Evolutionary conservation across 2,329 filamentous ascomycete species (phyloP), one percentile per base, ranked within the genome.

Genomic region (Hymenotorrendiella dingleyae): DNA sequence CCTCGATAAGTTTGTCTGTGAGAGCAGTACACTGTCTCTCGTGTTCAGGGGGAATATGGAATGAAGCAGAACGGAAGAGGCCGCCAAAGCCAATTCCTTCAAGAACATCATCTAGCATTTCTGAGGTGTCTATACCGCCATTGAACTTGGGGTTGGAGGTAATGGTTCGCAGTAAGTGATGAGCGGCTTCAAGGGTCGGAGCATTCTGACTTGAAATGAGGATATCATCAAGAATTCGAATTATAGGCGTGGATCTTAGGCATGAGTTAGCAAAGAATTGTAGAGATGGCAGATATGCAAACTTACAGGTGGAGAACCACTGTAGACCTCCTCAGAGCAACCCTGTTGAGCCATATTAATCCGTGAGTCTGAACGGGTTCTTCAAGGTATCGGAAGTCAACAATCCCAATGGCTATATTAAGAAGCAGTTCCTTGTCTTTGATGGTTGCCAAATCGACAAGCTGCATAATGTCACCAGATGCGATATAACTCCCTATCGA

Each of bases 371-470:
- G 80, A 14, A 80, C 69, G 2, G 67, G 66, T 43, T 84, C 79
- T 44, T 84, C 80, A 6, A 83, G 64, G 44, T 74, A 75, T 43
- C 76, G 73, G 54, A 85, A 84, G 56, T 85, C 81, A 8, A 84
- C 73, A 30, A 84, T 66, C 54, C 76, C 73, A 42, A 84, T 78
- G 1, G 76, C 77, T 3, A 76, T 76, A 47, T 76, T 78, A 5
- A 84, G 67, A 12, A 85, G 62, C 10, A 84, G 58, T 46, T 83
- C 77, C 50, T 76, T 74, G 48, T 84, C 79, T 40, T 71, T 72
- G 53, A 81, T 68, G 5, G 57, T 47, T 6, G 63, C 58, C 7
- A 76, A 54, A 47, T 73, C 66, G 28, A 70, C 65, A 33, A 71
- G 56, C 29, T 64, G 59, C 14, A 70, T 64, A 19, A 66, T 59